Percentiles rank a stretch among this genome's conserved stretches.
phyloP scores from a whole-genome alignment of 2,329 filamentous ascomycete genomes.

The Verticillium zaregamsianum region DNA sequence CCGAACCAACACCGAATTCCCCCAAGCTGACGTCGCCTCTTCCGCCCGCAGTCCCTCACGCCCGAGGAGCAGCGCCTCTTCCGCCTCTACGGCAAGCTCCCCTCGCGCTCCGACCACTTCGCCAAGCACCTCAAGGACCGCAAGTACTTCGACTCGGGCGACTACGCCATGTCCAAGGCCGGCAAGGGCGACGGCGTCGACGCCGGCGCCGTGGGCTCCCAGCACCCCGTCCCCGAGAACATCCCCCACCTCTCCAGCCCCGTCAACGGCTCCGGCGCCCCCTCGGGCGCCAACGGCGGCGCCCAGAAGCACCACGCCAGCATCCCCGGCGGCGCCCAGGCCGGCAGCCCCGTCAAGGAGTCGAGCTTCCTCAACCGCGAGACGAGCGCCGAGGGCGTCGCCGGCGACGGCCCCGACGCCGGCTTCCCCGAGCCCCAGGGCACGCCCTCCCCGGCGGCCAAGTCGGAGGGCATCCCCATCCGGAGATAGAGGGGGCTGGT shows the following conservation, averaged over 20 bases:
- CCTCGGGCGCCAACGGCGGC: conserved; percentile 9
- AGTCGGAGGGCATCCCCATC: conserved; percentile 56
- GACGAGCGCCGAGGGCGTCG: conserved; percentile 61
- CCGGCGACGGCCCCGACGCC: conserved; percentile 11
- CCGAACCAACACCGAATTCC: not conserved
- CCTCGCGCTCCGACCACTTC: conserved; percentile 91
- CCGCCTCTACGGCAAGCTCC: conserved; percentile 95
- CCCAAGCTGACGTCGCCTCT: not conserved
- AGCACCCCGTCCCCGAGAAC: conserved; percentile 92
- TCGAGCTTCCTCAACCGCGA: conserved; percentile 80
- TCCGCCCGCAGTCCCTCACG: conserved; percentile 66
- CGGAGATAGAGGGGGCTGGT: conserved; percentile 44
- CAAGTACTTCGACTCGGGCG: conserved; percentile 96
- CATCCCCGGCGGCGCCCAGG: conserved; percentile 40
- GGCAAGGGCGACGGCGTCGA: conserved; percentile 94
- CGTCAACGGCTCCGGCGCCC: conserved; percentile 28
- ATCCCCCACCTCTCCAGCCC: conserved; percentile 84
- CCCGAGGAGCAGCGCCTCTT: conserved; percentile 96
- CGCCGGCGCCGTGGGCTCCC: conserved; percentile 87
- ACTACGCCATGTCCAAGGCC: conserved; percentile 95
- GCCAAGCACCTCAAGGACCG: conserved; percentile 99
- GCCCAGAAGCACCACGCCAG: conserved; percentile 12
- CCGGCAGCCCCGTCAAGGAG: conserved; percentile 85
- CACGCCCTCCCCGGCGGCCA: conserved; percentile 18
- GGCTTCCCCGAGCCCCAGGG: conserved; percentile 34